Conservation (phyloP, 495 filamentous ascomycete species). For the Peziza echinospora region DNA sequence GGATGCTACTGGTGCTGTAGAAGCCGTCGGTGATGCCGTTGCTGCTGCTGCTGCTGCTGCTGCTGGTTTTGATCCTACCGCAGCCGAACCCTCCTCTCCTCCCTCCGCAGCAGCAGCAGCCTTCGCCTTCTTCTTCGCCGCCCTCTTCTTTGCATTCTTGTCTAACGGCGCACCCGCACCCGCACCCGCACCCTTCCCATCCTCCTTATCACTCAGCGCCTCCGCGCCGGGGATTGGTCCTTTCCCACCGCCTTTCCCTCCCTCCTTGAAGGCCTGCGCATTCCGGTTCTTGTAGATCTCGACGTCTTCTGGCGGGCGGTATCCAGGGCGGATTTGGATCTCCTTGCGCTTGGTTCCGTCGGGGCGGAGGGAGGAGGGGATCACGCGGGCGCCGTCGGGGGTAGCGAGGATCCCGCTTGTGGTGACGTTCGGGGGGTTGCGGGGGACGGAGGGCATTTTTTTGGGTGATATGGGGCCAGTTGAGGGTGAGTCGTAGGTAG, state of each 20-base stretch:
- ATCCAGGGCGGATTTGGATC: constrained; percentile 81
- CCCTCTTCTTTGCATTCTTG: constrained; percentile 87
- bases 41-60: constrained; percentile 9
- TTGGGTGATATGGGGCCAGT: too few species aligned
- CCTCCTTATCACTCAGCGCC: constrained; percentile 30
- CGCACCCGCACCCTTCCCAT: constrained; percentile 23
- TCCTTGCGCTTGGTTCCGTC: constrained; percentile 80
- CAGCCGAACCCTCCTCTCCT: constrained; percentile 21
- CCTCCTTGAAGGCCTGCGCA: constrained; percentile 65
- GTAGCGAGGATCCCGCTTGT: constrained; percentile 61
- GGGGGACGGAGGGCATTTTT: constrained; percentile 7
- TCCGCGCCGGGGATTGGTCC: constrained; percentile 68
- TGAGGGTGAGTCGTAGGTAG: too few species aligned
- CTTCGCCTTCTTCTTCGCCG: constrained; percentile 75
- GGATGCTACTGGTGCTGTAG: constrained; percentile 6
- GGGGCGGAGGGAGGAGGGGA: constrained; percentile 64
- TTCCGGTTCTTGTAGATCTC: constrained; percentile 88
- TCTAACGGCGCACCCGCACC: constrained; percentile 36
- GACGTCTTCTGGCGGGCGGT: constrained; percentile 86
- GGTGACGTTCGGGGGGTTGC: constrained; percentile 23
- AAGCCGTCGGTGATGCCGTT: constrained; percentile 6
- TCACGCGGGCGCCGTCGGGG: constrained; percentile 58
- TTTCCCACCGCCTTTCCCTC: constrained; percentile 30
- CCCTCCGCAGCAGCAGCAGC: constrained; percentile 17
- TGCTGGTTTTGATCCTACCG: constrained; percentile 21